These are phyloP conservation scores for Clonostachys sp. DNA, from an alignment of 2,329 filamentous ascomycete genomes.

Conservation along the genomic window DNA sequence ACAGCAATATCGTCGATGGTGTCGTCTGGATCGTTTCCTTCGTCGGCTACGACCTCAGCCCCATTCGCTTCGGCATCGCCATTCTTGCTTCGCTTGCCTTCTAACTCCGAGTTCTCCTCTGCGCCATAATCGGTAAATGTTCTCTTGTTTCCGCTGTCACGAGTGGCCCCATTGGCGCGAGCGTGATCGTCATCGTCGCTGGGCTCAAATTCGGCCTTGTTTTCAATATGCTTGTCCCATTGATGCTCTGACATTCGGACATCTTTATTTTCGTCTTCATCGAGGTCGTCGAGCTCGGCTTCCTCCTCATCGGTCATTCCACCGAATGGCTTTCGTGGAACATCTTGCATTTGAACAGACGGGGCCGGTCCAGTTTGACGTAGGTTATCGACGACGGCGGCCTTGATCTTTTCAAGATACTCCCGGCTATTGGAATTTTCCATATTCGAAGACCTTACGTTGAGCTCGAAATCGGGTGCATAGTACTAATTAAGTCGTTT, in stretches of 20 bases:
- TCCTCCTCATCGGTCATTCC: constrained; percentile 65
- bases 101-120: constrained; percentile 19
- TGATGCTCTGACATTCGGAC: constrained; percentile 74
- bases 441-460: constrained; percentile 83
- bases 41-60: constrained; percentile 18
- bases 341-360: constrained; percentile 85
- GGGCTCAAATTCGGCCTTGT: constrained; percentile 78
- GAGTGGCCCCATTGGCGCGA: constrained; percentile 65
- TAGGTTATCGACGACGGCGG: constrained; percentile 79
- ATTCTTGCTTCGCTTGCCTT: constrained; percentile 7
- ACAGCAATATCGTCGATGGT: constrained; percentile 37
- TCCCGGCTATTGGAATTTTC: constrained; percentile 85
- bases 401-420: constrained; percentile 78
- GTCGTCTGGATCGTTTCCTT: constrained; percentile 28
- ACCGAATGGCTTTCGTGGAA: constrained; percentile 56
- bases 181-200: constrained; percentile 86
- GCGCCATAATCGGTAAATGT: constrained; percentile 49
- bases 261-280: constrained; percentile 85
- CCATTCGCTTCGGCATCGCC: constrained; percentile 16
- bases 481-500: constrained; percentile 63
- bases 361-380: constrained; percentile 81
- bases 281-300: constrained; percentile 61
- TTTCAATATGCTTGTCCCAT: constrained; percentile 73
- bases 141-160: constrained; percentile 39
- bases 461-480: constrained; percentile 82